Evolutionary conservation across 2,329 filamentous ascomycete species (phyloP).

Genomic region (Fusarium haematococcum): DNA sequence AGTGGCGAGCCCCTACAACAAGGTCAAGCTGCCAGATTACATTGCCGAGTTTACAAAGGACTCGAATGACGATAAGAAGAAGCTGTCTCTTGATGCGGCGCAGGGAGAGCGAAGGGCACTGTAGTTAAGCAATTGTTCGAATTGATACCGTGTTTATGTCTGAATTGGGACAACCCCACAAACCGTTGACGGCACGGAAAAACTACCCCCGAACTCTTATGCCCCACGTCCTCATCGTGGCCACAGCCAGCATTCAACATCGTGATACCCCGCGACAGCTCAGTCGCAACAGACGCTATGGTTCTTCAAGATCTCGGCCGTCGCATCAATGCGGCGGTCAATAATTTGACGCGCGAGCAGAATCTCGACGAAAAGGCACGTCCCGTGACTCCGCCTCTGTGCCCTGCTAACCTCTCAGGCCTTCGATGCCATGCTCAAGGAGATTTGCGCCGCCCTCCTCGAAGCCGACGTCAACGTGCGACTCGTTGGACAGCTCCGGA

Average conservation of each 20-base stretch:
- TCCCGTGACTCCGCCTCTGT: conserved; percentile 16
- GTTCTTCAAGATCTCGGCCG: conserved; percentile 98
- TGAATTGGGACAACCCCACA: not conserved
- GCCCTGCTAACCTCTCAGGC: conserved; percentile 65
- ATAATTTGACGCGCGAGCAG: conserved; percentile 88
- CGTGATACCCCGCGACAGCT: conserved; percentile 41
- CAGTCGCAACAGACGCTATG: conserved; percentile 66
- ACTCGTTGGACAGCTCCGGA: conserved; percentile 89
- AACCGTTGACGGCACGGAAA: conserved; percentile 25
- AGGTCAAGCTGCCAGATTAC: conserved; percentile 71
- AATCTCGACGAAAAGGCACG: conserved; percentile 95
- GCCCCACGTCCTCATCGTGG: conserved; percentile 42
- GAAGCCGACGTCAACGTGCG: conserved; percentile 98
- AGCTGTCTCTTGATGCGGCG: conserved; percentile 43
- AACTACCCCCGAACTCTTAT: conserved; percentile 13
- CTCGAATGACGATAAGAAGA: conserved; percentile 49
- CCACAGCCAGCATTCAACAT: conserved; percentile 33
- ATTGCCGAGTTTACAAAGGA: conserved; percentile 58
- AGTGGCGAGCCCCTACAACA: conserved; percentile 69
- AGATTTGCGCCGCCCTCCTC: conserved; percentile 94
- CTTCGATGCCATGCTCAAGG: conserved; percentile 98
- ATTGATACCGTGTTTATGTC: not conserved
- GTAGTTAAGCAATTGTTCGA: not conserved
- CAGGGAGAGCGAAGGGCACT: conserved; percentile 37
- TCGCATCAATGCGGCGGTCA: conserved; percentile 97